Evolutionary conservation across 2,329 filamentous ascomycete genomes (phyloP), one percentile per base, ranked within the genome.

Genomic region (Chrysoporthe puriensis): DNA sequence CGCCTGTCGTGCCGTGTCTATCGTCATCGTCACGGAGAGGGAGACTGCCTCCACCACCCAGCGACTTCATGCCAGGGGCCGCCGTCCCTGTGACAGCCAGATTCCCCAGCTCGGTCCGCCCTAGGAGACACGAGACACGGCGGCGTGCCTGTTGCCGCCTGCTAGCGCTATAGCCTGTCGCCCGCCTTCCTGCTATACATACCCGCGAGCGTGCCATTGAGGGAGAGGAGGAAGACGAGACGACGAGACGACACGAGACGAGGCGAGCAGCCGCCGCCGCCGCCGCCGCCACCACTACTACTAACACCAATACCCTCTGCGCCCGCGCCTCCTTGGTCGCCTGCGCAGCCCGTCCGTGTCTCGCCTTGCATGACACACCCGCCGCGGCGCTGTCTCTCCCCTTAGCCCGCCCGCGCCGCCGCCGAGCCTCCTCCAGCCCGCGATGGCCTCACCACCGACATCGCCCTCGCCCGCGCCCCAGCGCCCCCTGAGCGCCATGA

Each of bases 401-500:
- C 70, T 61, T 64, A 71, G 69, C 68, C 70, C 70, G 73, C 67
- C 14, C 36, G 7, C 52, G 4, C 50, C 4, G 4, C 4, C 54
- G 4, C 32, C 13, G 21, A 36, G 40, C 21, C 32, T 7, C 8
- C 40, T 4, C 7, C 32, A 36, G 43, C 72, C 70, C 73, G 74
- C 73, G 73, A 91, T 91, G 89, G 87, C 88, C 78, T 91, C 90
- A 78, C 90, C 90, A 79, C 91, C 91, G 77, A 84, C 82, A 70
- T 93, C 91, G 77, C 90, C 84, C 76, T 93, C 91, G 77, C 90
- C 84, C 76, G 80, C 83, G 76, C 82, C 86, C 72, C 86, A 88
- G 79, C 88, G 93, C 79, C 93, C 94, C 64, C 84, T 93, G 84
- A 96, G 92, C 82, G 90, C 88, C 77, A 90, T 96, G 83, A 88